Conservation (phyloP, 805 yeast species). For the Candida xyloterini region DNA sequence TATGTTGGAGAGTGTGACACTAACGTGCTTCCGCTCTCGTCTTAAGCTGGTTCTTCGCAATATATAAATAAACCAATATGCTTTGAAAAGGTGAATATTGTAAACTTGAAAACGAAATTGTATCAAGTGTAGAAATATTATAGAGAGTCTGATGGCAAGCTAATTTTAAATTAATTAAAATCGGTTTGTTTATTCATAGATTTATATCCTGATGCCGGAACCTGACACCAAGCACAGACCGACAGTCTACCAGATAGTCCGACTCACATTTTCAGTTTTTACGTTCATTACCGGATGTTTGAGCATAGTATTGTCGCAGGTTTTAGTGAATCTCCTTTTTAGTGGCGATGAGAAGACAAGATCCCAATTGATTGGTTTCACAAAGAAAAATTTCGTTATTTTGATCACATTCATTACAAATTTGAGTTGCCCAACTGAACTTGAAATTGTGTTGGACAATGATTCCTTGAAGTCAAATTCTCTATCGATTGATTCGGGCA, state of each 20-base stretch:
- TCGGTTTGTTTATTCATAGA: no score
- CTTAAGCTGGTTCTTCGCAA: not conserved
- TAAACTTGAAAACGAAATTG: no score
- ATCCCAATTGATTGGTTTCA: slow-evolving; percentile 45
- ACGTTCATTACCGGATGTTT: slow-evolving; percentile 38
- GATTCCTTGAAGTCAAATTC: slow-evolving; percentile 10
- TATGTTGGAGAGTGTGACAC: slow-evolving; percentile 42
- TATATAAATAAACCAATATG: no score
- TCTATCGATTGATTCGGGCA: slow-evolving; percentile 9
- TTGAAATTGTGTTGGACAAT: slow-evolving; percentile 43
- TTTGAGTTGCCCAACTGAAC: slow-evolving; percentile 48
- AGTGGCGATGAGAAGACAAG: slow-evolving; percentile 31
- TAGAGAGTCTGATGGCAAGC: no score
- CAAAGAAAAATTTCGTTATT: slow-evolving; percentile 58
- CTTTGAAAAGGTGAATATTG: no score
- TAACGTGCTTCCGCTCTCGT: slow-evolving; percentile 33
- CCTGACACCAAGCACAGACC: not conserved
- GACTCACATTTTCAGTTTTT: slow-evolving; percentile 24
- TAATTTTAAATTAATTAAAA: no score
- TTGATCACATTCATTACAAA: slow-evolving; percentile 50
- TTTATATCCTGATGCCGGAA: not conserved
- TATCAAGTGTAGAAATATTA: no score
- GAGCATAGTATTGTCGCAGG: slow-evolving; percentile 47
- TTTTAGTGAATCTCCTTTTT: slow-evolving; percentile 35
- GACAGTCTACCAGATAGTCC: slow-evolving; percentile 22